Evolutionary conservation across 176 grass and related monocot species (phyloP).

Genomic region (Paspalum vaginatum): DNA sequence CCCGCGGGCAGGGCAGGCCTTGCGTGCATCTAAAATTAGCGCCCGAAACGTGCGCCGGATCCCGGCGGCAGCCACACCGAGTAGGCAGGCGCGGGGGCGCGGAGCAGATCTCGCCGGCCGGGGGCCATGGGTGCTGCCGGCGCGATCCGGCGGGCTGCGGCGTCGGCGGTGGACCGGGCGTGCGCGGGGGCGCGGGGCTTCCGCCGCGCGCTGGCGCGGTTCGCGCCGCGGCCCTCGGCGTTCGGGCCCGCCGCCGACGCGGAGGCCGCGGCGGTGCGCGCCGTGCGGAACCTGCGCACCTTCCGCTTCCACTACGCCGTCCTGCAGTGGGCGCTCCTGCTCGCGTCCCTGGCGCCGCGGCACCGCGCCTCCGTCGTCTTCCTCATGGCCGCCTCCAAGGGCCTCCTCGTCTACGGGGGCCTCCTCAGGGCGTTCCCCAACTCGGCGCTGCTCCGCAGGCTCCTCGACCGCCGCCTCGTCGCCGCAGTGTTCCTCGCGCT

Average conservation of each 20-base stretch:
- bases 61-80: neutral
- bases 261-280: conserved; percentile 76
- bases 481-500: conserved; percentile 52
- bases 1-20: neutral
- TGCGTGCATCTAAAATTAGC: conserved; percentile 1
- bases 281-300: conserved; percentile 68
- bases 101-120: conserved; percentile 33
- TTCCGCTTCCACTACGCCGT: conserved; percentile 77
- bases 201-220: conserved; percentile 58
- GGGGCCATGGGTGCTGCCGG: conserved; percentile 39
- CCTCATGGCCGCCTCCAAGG: conserved; percentile 87
- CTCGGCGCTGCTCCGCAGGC: conserved; percentile 61
- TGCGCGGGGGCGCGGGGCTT: conserved; percentile 46
- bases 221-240: conserved; percentile 63
- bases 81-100: neutral
- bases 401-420: conserved; percentile 67
- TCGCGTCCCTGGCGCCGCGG: conserved; percentile 59
- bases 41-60: conserved; percentile 6
- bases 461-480: conserved; percentile 74
- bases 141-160: conserved; percentile 62
- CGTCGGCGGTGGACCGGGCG: conserved; percentile 52
- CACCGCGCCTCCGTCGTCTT: conserved; percentile 74
- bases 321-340: conserved; percentile 73
- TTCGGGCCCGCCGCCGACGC: conserved; percentile 63
- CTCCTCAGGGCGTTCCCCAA: conserved; percentile 69